Evolutionary conservation across 1,139 yeast genomes (phyloP), one percentile per base, ranked within the genome.

Genomic region (Lodderomyces beijingensis): DNA sequence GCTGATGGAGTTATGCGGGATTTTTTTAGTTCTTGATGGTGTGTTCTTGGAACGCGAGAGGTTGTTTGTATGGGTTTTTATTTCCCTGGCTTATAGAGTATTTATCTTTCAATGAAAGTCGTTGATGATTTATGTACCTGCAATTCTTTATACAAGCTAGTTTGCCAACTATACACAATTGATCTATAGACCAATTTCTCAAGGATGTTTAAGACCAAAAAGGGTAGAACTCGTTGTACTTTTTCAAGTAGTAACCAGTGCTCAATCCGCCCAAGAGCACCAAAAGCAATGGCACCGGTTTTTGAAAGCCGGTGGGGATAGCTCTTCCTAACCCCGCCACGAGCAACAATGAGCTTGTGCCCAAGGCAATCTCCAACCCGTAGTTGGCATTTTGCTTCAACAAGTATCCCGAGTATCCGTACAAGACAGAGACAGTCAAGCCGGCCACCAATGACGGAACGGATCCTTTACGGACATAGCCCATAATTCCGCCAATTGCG

Each of bases 391-490:
- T 85, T 39, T 79, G 64, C 42, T 75, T 72, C 43, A 86, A 65
- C 45, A 88, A 66, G 57, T 85, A 84, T 22, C 95, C 96, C 1
- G 95, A 82, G 37, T 69, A 54, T 14, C 87, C 93, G 55, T 79
- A 89, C 27, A 82, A 55, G 4, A 75, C 68, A 8, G 93, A 77
- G 43, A 87, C 68, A 0, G 81, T 64, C 7, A 80, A 50, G 20
- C 96, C 96, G 2, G 93, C 95, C 28, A 79, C 60, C 36, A 88
- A 67, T 0, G 96, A 87, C 15, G 95, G 94, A 23, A 80, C 49
- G 2, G 95, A 85, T 11, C 81, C 74, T 50, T 82, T 82, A 45
- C 84, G 82, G 39, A 70, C 52, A 56, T 64, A 84, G 27, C 94
- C 94, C 58, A 79, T 73, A 26, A 76, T 43, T 30, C 94, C 95